Evolutionary conservation across 116 monocot genomes (phyloP).

Genomic region (Posidonia oceanica): DNA sequence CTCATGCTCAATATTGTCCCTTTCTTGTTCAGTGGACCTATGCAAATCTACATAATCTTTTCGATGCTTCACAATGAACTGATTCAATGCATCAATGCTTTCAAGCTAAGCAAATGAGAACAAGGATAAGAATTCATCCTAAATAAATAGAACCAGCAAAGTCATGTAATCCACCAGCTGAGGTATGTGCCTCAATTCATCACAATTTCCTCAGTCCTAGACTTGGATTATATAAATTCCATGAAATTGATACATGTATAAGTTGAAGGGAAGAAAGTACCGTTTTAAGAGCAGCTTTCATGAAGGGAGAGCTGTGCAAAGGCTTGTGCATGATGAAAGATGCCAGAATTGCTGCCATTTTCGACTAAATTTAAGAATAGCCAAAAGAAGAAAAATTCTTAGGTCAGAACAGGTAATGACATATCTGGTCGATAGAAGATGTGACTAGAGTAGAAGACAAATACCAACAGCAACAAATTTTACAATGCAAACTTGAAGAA

Average conservation of each 20-base stretch:
- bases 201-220: neutral
- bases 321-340: slow-evolving; percentile 81
- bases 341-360: slow-evolving; percentile 56
- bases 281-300: slow-evolving; percentile 70
- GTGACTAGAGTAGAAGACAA: neutral
- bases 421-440: neutral
- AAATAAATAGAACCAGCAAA: neutral
- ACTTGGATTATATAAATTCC: neutral
- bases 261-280: slow-evolving; percentile 19
- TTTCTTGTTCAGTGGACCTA: slow-evolving; percentile 84
- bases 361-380: slow-evolving; percentile 29
- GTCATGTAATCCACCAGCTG: neutral
- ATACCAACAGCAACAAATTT: too few relatives aligned
- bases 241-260: neutral
- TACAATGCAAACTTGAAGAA: too few relatives aligned
- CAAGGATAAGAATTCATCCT: neutral
- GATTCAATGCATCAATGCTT: slow-evolving; percentile 68
- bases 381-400: neutral
- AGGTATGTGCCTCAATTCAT: neutral
- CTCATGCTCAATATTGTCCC: slow-evolving; percentile 94
- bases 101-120: slow-evolving; percentile 39
- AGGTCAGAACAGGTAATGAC: neutral
- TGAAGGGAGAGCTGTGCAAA: slow-evolving; percentile 46
- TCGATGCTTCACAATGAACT: slow-evolving; percentile 75
- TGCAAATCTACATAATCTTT: slow-evolving; percentile 89